Evolutionary conservation across 345 rosid genomes (phyloP).

Genomic region (Syzygium aromaticum): DNA sequence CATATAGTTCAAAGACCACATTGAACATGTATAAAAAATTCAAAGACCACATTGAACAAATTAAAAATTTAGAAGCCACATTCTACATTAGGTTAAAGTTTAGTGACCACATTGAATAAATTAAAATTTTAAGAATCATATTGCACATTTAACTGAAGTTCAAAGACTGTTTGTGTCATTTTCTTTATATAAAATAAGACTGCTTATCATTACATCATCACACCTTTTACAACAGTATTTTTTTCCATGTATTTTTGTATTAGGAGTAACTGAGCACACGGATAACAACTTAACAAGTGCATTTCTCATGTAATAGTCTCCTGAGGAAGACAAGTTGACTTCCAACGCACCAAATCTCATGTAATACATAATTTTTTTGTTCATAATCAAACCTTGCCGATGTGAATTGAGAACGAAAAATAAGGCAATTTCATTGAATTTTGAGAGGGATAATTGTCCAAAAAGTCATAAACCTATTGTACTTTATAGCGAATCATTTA

Average conservation of each 20-base stretch:
- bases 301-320: not conserved
- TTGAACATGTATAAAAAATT: too few species aligned
- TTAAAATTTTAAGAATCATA: too few species aligned
- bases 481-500: too few species aligned
- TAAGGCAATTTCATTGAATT: not conserved
- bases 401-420: not conserved
- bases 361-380: not conserved
- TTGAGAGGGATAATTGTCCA: not conserved
- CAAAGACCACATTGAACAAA: too few species aligned
- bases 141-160: too few species aligned
- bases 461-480: not conserved
- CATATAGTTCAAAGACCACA: too few species aligned
- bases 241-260: not conserved
- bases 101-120: too few species aligned
- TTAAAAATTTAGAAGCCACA: too few species aligned
- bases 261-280: not conserved
- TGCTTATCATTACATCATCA: not conserved
- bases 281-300: not conserved
- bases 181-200: not conserved
- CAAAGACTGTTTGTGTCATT: too few species aligned
- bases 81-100: too few species aligned
- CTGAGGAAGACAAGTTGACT: not conserved
- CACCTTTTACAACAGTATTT: not conserved
- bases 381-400: not conserved
- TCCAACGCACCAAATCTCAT: not conserved